Base-by-base conservation (phyloP, 345 rosid species). In the Hirschfeldia incana region DNA sequence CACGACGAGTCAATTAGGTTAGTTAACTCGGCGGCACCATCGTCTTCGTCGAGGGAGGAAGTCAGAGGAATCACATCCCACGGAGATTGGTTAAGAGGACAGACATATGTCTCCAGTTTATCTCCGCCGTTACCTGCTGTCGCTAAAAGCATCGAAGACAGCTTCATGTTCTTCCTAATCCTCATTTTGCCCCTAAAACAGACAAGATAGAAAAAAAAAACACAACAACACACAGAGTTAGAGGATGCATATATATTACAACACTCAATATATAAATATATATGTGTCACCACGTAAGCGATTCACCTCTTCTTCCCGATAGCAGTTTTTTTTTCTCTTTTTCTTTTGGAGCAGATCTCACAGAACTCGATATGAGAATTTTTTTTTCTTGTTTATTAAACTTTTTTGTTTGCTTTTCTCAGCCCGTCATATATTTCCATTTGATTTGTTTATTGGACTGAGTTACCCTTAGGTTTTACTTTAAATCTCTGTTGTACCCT, bases 21-120 rank as follows among this genome's bases (percentile, higher is more conserved):
- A 44, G 57, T 32, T 42, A 80, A 75, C 55, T 65, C 83, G 69
- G 74, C 34, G n/a, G 74, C 29, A n/a, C 21, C 55, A 49, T 55
- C 57, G 30, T 37, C 42, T 17, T 51, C 57, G 7, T 72, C 70
- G 59, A 32, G 57, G 16, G 77, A 15, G 17, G 61, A 21, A 64
- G 37, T 8, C 10, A 75, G 46, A 7, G 79, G 42, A 85, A 89
- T 87, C 86, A 89, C 97, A 91, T 94, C 98, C 98, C 98, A 92
- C 13, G 97, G 97, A 49, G 98, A 92, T 88, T 92, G 96, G 92
- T 92, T 94, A n/a, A 94, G 88, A 79, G 82, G 88, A 83, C 98
- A 94, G 16, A 83, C 87, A 84, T 92, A 89, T n/a, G 94, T 72
- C 64, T 85, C 85, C 55, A 75, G 78, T 13, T 59, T 67, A 60